Evolutionary conservation across 768 basidiomycete genomes (phyloP).

Genomic region (Suillus brevipes): DNA sequence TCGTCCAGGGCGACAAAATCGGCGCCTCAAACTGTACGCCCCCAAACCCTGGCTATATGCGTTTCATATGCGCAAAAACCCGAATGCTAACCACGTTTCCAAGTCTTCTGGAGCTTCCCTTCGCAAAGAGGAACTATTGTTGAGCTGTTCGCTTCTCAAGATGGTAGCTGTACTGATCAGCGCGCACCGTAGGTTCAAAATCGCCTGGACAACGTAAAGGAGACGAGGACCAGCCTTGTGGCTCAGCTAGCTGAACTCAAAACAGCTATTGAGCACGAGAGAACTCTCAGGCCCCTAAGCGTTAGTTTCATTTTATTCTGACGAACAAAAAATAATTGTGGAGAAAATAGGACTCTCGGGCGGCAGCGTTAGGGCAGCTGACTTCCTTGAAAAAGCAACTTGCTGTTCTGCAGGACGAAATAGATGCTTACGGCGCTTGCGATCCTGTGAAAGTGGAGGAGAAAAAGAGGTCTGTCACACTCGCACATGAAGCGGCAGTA

Average conservation of each 20-base stretch:
- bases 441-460: conserved; percentile 83
- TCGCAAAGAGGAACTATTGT: conserved; percentile 84
- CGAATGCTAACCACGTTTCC: conserved; percentile 2
- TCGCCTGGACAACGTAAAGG: conserved; percentile 51
- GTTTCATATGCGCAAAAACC: conserved; percentile 13
- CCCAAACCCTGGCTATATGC: conserved; percentile 21
- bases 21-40: conserved; percentile 86
- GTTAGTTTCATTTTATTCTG: conserved; percentile 35
- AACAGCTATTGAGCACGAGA: conserved; percentile 50
- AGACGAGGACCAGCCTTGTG: conserved; percentile 42
- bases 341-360: conserved; percentile 53
- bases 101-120: conserved; percentile 96
- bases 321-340: conserved; percentile 2
- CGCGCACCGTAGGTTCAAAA: conserved; percentile 49
- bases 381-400: conserved; percentile 49
- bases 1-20: conserved; percentile 89
- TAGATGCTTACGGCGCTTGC: conserved; percentile 76
- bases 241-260: conserved; percentile 52
- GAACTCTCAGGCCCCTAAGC: conserved; percentile 54
- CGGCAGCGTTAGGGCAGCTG: conserved; percentile 51
- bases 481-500: conserved; percentile 81
- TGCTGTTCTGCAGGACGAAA: conserved; percentile 59
- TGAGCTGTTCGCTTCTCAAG: conserved; percentile 8
- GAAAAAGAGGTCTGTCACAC: conserved; percentile 64
- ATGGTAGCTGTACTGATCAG: conserved; percentile 1